A percentile compares a stretch with the other conserved stretches of the same genome.
Evolutionary conservation across 2,329 filamentous ascomycete genomes (phyloP).

Genomic region (Sporothrix pseudoabietina): DNA sequence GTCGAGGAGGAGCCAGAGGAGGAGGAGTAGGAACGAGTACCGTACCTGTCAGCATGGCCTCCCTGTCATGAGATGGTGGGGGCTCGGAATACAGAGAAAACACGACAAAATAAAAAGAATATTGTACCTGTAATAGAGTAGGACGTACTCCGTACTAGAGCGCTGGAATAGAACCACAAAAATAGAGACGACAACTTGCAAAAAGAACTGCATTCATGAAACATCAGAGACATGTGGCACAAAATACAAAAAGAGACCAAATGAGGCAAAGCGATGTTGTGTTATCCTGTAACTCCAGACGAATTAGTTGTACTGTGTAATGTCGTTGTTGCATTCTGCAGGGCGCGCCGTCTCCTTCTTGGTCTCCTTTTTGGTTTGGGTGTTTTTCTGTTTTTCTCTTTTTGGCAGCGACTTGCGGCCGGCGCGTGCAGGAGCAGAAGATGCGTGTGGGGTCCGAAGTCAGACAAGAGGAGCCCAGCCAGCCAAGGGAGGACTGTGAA

Average conservation of each 20-base stretch:
- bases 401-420: not conserved
- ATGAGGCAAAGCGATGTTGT: not conserved
- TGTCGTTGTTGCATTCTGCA: not conserved
- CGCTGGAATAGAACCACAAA: not conserved
- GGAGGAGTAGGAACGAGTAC: not conserved
- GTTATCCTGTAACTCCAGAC: not conserved
- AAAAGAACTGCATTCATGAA: not conserved
- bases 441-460: not conserved
- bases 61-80: not conserved
- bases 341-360: not conserved
- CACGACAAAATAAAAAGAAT: not conserved
- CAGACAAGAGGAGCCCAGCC: not conserved
- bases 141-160: not conserved
- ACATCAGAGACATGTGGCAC: too few relatives aligned
- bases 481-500: not conserved
- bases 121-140: not conserved
- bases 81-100: not conserved
- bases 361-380: too few relatives aligned
- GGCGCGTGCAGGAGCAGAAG: not conserved
- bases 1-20: not conserved
- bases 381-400: too few relatives aligned
- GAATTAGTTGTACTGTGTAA: not conserved
- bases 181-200: not conserved
- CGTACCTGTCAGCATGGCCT: slow-evolving; percentile 3
- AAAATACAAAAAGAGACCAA: not conserved